Conservation (phyloP, 2,329 filamentous ascomycete genomes). For the Pleurostoma richardsiae region DNA sequence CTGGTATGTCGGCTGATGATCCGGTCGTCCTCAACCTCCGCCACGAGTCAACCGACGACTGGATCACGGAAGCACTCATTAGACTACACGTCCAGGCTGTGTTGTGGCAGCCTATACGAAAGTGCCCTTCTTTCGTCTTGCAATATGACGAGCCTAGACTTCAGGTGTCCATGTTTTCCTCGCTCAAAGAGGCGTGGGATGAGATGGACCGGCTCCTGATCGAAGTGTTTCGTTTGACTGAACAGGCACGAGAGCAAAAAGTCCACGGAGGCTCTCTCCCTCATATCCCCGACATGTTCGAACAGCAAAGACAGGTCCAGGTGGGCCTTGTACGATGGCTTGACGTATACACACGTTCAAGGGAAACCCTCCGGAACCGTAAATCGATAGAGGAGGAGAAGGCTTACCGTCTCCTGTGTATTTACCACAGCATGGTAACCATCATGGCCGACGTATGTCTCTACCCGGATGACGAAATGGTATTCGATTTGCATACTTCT, state of each 20-base stretch:
- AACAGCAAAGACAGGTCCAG: not conserved
- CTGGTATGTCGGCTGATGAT: not conserved
- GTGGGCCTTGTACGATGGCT: not conserved
- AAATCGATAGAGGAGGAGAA: not conserved
- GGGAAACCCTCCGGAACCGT: not conserved
- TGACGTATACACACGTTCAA: not conserved
- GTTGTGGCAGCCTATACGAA: not conserved
- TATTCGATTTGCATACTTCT: constrained; percentile 26
- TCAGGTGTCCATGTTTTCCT: not conserved
- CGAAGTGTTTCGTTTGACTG: not conserved
- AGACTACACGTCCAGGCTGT: not conserved
- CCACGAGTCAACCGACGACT: constrained; percentile 8
- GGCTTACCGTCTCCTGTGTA: constrained; percentile 19
- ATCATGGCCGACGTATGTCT: constrained; percentile 33
- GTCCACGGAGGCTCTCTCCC: too few relatives aligned
- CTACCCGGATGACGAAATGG: constrained; percentile 17
- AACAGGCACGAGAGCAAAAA: not conserved
- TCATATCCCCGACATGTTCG: not conserved
- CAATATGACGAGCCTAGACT: constrained; percentile 1
- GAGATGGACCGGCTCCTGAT: not conserved
- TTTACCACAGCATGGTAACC: constrained; percentile 33
- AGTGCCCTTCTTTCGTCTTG: not conserved
- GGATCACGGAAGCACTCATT: not conserved
- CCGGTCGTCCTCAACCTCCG: constrained; percentile 1
- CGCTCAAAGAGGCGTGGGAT: not conserved